Base-by-base conservation (phyloP, 1,284 basidiomycete genomes). In the Phlebopus sp. region DNA sequence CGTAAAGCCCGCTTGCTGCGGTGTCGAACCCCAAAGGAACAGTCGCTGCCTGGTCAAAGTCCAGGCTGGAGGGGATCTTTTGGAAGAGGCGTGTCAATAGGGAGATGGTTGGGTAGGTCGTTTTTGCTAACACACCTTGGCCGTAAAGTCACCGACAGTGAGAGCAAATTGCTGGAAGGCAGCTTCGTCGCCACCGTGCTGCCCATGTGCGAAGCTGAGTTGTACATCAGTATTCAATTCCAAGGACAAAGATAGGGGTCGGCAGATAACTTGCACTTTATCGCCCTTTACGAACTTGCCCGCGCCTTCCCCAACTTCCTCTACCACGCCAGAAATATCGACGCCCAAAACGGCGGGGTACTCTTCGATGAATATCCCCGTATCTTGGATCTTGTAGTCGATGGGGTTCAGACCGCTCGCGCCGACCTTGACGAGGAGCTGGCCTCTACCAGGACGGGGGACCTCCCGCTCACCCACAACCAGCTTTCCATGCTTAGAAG, bases 321-420 rank as follows among this genome's bases (percentile, higher is more conserved):
- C 69, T 19, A 81, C 70, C 2, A 66, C 60, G 3, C 79, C 79
- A 5, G 69, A 65, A 47, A 69, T 67, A 52, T 81, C 79, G n/a
- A 62, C 63, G 15, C 78, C 79, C 27, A 77, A 51, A 23, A 72
- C 53, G 5, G 67, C 59, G 4, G 69, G 72, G 47, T 58, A 74
- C 0, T 57, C 37, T 1, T 58, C 53, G 4, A 64, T 10, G 29
- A 55, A 58, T 1, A 37, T 21, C 5, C 60, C 66, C 25, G 49
- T 37, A 45, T 59, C 14, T 35, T 59, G 53, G 10, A 67, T 66
- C 54, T 75, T 76, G 59, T 68, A 77, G 57, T 78, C 78, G n/a
- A 74, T 53, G 4, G 77, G 77, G 54, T 79, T 79, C 10, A 81
- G 64, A 2, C 67, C 72, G 8, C 67, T 50, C 0, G 74, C 55